A percentile compares a stretch with the other conserved stretches of the same genome.
Conservation (phyloP, 306 rosid species). For the Vigna trinervia region DNA sequence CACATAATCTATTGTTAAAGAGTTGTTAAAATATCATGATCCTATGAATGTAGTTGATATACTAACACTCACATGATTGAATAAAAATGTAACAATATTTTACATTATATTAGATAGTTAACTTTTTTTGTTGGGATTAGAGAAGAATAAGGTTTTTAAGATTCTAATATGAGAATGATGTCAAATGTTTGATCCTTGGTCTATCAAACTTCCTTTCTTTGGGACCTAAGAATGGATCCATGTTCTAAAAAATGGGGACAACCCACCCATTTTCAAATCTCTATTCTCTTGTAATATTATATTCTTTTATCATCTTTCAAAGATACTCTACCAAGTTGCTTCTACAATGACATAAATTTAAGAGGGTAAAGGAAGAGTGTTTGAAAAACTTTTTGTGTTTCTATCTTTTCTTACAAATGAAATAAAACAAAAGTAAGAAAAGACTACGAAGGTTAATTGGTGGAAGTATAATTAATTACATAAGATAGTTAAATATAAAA, state of each 20-base stretch:
- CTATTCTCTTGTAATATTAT: background rate
- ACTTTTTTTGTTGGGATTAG: too few relatives aligned
- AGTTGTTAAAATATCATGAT: too few relatives aligned
- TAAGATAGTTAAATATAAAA: too few relatives aligned
- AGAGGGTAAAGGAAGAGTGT: background rate
- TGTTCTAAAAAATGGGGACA: background rate
- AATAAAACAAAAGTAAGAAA: too few relatives aligned
- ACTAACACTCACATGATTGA: too few relatives aligned
- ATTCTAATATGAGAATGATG: constrained; percentile 1
- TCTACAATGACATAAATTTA: background rate
- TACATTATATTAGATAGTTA: background rate
- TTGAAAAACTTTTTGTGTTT: background rate
- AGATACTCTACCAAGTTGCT: background rate
- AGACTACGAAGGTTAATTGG: too few relatives aligned
- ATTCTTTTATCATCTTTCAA: background rate
- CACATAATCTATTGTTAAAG: too few relatives aligned
- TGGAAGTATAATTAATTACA: too few relatives aligned
- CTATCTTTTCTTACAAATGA: too few relatives aligned
- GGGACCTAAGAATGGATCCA: background rate
- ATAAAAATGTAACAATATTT: too few relatives aligned
- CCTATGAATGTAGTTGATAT: too few relatives aligned
- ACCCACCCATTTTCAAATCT: background rate
- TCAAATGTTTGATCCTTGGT: background rate
- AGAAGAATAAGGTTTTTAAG: background rate
- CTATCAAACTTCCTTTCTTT: background rate